Conservation (phyloP, 768 basidiomycete species). For the Trametes cingulata region DNA sequence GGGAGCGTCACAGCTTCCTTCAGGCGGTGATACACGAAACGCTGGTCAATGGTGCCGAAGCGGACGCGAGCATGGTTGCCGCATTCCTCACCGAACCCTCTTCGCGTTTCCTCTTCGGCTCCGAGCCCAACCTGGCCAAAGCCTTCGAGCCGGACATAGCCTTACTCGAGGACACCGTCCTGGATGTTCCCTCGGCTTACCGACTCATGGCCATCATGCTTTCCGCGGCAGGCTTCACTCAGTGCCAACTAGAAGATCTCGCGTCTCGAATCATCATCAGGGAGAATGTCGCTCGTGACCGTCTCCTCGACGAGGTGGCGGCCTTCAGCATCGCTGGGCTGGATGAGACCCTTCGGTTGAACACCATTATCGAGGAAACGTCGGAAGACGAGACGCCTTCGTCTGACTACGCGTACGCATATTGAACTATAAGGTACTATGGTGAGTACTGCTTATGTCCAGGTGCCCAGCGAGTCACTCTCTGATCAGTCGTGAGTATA, state of each 20-base stretch:
- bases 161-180: constrained; percentile 44
- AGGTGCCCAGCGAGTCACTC: no score
- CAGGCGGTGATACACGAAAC: constrained; percentile 40
- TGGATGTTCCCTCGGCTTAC: constrained; percentile 51
- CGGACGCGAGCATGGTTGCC: constrained; percentile 41
- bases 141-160: constrained; percentile 38
- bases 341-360: not conserved
- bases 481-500: no score
- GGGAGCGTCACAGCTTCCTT: constrained; percentile 38
- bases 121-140: constrained; percentile 35
- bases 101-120: constrained; percentile 31
- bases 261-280: constrained; percentile 6
- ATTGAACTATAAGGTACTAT: not conserved
- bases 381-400: constrained; percentile 3
- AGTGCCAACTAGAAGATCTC: constrained; percentile 9
- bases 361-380: not conserved
- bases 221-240: constrained; percentile 10
- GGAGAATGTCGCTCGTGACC: constrained; percentile 10
- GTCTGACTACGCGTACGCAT: constrained; percentile 4
- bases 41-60: constrained; percentile 42
- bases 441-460: no score
- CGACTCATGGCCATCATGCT: constrained; percentile 43
- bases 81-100: constrained; percentile 39
- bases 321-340: not conserved
- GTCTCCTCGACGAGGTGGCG: constrained; percentile 7